Evolutionary conservation across 352 stramenopile genomes (phyloP).

Genomic region (Elongisporangium anandrum): DNA sequence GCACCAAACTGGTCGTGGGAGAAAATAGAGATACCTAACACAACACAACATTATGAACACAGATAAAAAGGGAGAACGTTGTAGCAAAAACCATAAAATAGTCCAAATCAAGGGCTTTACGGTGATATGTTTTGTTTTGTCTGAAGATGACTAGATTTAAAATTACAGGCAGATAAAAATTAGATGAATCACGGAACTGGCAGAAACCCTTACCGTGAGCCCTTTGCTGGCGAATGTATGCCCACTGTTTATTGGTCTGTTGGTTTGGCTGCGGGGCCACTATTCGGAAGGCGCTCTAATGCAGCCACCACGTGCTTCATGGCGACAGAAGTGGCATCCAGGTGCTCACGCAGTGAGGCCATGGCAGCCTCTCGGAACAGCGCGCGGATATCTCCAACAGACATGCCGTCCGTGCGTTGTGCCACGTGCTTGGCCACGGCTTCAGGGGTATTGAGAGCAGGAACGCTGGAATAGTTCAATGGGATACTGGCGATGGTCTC

Average conservation of each 20-base stretch:
- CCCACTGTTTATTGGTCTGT: neutral
- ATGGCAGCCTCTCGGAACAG: conserved; percentile 79
- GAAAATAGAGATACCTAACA: too few species aligned
- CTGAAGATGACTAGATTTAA: too few species aligned
- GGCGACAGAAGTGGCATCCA: conserved; percentile 35
- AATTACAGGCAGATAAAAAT: too few species aligned
- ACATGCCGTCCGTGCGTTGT: conserved; percentile 41
- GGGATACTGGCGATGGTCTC: conserved; percentile 48
- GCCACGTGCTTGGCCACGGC: conserved; percentile 46
- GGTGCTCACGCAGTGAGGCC: conserved; percentile 56
- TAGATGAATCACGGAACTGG: too few species aligned
- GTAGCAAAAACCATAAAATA: too few species aligned
- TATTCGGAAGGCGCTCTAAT: conserved; percentile 5
- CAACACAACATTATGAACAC: too few species aligned
- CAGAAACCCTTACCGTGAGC: too few species aligned
- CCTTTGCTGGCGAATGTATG: neutral
- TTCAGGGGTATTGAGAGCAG: conserved; percentile 20
- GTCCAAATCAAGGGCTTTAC: too few species aligned
- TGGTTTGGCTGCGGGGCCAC: neutral
- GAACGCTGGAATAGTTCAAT: conserved; percentile 41
- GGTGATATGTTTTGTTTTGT: too few species aligned
- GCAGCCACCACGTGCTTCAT: conserved; percentile 29
- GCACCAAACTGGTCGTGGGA: too few species aligned
- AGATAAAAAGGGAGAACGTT: too few species aligned
- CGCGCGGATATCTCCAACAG: conserved; percentile 51